Conservation (phyloP, 306 rosid species). For the Alnus rubra region DNA sequence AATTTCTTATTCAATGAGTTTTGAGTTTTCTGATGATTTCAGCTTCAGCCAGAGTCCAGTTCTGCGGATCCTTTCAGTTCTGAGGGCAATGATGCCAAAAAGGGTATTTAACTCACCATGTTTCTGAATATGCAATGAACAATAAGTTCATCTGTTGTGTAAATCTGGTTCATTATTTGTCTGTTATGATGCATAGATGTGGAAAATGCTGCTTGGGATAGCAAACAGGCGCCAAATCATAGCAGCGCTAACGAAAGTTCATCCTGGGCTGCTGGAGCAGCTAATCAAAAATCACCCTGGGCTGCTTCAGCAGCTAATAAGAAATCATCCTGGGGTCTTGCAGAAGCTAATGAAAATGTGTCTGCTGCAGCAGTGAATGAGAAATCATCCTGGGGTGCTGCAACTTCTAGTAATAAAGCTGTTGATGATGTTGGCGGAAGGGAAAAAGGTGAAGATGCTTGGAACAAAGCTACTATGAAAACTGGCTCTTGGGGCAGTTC, state of each 20-base stretch:
- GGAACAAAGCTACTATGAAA: constrained; percentile 42
- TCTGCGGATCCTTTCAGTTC: constrained; percentile 43
- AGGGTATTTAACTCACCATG: constrained; percentile 32
- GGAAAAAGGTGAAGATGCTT: constrained; percentile 44
- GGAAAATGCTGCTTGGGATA: constrained; percentile 65
- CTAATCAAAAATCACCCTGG: not conserved
- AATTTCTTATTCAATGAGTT: not conserved
- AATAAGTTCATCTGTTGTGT: not conserved
- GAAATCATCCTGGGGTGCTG: constrained; percentile 70
- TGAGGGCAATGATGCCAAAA: constrained; percentile 38
- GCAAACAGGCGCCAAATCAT: constrained; percentile 38
- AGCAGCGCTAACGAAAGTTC: not conserved
- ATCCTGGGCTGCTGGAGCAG: constrained; percentile 43
- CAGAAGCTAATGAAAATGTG: not conserved
- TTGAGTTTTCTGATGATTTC: constrained; percentile 19
- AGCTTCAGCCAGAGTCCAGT: constrained; percentile 53
- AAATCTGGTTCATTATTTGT: constrained; percentile 15
- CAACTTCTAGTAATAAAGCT: constrained; percentile 33
- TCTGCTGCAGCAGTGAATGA: not conserved
- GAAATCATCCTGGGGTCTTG: not conserved
- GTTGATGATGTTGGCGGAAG: constrained; percentile 53
- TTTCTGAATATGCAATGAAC: constrained; percentile 1
- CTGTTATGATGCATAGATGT: constrained; percentile 40
- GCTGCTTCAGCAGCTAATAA: not conserved
- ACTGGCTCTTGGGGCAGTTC: constrained; percentile 29